Percentiles rank a stretch among this genome's conserved stretches.
Conservation (phyloP, 1,284 basidiomycete species). For the Athelia psychrophila region DNA sequence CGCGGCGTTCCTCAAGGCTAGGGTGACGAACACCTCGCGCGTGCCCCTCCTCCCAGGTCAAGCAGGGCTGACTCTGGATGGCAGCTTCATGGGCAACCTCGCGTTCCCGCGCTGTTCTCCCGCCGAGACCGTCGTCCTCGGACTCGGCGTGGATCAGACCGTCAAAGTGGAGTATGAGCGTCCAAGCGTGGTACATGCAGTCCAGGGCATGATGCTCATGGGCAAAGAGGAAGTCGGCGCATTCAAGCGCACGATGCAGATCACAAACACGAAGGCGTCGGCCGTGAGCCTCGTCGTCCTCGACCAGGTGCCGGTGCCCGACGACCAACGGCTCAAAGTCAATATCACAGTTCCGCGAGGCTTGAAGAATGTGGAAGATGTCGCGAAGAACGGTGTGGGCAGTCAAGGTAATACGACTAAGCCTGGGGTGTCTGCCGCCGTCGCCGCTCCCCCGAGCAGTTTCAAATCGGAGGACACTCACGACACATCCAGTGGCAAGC, state of each 20-base stretch:
- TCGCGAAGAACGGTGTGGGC: neutral
- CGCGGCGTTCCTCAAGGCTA: neutral
- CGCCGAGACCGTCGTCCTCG: neutral
- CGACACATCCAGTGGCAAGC: neutral
- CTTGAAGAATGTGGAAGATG: neutral
- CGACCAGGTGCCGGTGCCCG: neutral
- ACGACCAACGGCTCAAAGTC: neutral
- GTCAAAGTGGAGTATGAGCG: neutral
- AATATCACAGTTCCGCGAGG: neutral
- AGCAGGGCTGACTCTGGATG: neutral
- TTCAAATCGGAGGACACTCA: neutral
- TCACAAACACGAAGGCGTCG: neutral
- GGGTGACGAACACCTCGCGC: neutral
- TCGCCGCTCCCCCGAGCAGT: neutral
- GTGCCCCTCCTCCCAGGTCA: neutral
- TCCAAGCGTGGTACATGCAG: neutral
- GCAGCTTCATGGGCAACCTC: neutral
- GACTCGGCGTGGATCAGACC: neutral
- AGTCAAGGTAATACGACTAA: neutral
- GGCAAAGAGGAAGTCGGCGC: slow-evolving; percentile 1
- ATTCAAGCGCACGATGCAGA: slow-evolving; percentile 1
- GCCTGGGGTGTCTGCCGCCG: neutral
- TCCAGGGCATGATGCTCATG: slow-evolving; percentile 1
- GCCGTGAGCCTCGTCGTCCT: neutral
- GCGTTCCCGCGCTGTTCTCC: neutral